Evolutionary conservation across 805 yeast genomes (phyloP), one percentile per base, ranked within the genome.

Genomic region (Kluyveromyces siamensis): DNA sequence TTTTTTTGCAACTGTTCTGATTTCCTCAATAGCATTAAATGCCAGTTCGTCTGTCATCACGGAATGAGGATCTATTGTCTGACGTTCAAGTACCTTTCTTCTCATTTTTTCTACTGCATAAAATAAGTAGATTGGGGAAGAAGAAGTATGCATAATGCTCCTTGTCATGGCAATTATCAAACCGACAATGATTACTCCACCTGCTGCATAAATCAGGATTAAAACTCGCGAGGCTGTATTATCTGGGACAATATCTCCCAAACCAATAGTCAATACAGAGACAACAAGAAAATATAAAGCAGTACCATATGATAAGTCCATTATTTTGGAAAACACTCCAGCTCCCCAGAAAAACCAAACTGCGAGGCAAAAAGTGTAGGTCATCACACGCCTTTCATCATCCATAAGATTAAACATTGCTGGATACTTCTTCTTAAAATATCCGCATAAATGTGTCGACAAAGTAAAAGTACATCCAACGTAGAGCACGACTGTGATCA

Each of bases 271-370:
- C 44, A 86, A 69, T 38, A 84, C 68, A 0, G 95, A 81, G 1
- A 85, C 88, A 10, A 78, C 76, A 56, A 88, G 80, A 61, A 76
- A 87, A 60, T 86, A 88, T 42, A 87, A 61, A 0, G 86, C 80
- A n/a, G 80, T 72, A 0, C 89, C 88, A 60, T 75, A 85, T 1
- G 74, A 69, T 9, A 79, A 57, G 40, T 70, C 61, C 38, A 80
- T 54, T 42, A 81, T 48, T 4, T 66, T 56, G 1, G 77, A 69
- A 55, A 80, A 80, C 56, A 79, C 61, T 1, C 78, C 83, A 1
- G 86, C 76, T 10, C 96, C 96, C 63, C 83, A 72, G 2, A 81
- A 73, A 18, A 86, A 66, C 95, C 95, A 87, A 5, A 78, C 55
- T 1, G 84, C 75, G 30, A 86, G 69, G 2, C 76, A 54, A n/a